Evolutionary conservation across 352 stramenopile genomes (phyloP).

Genomic region (Thraustotheca clavata): DNA sequence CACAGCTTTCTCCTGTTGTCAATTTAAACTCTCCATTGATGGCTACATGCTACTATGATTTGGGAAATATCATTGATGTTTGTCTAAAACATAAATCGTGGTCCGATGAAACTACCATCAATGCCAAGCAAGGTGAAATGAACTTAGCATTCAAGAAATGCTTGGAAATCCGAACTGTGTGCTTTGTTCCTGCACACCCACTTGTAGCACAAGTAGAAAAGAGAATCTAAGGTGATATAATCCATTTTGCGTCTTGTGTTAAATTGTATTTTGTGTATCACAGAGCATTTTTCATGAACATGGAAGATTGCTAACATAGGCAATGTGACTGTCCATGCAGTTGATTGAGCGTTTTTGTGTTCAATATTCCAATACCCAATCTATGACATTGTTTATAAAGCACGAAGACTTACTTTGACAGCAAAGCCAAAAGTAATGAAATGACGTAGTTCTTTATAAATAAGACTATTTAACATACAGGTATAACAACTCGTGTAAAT

Average conservation of each 20-base stretch:
- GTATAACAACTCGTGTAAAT: no score
- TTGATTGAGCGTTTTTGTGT: no score
- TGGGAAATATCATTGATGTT: constrained; percentile 25
- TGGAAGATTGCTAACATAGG: no score
- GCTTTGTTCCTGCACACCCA: neutral
- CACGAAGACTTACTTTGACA: no score
- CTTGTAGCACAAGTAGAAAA: neutral
- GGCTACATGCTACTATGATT: constrained; percentile 35
- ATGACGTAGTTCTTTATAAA: no score
- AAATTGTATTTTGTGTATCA: neutral
- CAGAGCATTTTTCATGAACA: neutral
- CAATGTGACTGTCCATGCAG: no score
- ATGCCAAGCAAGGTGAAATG: neutral
- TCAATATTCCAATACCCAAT: no score
- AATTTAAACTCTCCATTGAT: constrained; percentile 29
- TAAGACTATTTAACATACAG: no score
- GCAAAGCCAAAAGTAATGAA: no score
- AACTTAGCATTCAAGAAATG: neutral
- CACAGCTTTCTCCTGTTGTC: constrained; percentile 26
- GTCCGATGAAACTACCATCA: neutral
- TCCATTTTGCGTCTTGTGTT: neutral
- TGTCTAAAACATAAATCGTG: constrained; percentile 7
- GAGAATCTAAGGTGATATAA: neutral
- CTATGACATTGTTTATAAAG: no score
- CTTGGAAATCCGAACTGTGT: constrained; percentile 5